phyloP scores from a whole-genome alignment of 2,329 filamentous ascomycete species.

The Aspergillus fumigatus region DNA sequence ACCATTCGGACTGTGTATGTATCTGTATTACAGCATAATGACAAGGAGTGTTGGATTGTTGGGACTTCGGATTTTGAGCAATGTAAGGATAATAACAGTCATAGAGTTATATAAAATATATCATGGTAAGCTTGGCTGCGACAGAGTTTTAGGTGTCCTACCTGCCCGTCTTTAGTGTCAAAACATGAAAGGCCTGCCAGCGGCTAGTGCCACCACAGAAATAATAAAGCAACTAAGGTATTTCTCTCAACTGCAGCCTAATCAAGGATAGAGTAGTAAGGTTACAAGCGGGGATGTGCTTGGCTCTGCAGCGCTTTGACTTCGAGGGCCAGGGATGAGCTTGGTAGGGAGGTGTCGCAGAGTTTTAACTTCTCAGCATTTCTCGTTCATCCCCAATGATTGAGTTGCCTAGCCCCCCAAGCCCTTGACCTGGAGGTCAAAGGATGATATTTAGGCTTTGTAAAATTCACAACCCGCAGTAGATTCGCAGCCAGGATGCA shows the following conservation, averaged over 20 bases:
- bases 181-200: not conserved
- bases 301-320: conserved; percentile 22
- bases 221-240: not conserved
- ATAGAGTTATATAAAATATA: not conserved
- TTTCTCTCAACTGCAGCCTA: not conserved
- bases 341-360: not conserved
- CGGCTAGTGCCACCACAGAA: too few species aligned
- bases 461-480: too few species aligned
- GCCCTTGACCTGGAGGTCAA: not conserved
- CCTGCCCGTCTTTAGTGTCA: not conserved
- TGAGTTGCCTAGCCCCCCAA: not conserved
- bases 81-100: too few species aligned
- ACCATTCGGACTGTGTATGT: not conserved
- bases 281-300: conserved; percentile 11
- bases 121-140: not conserved
- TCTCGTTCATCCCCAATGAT: not conserved
- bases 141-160: not conserved
- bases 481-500: not conserved
- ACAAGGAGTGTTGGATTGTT: not conserved
- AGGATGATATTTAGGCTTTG: not conserved
- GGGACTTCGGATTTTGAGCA: too few species aligned
- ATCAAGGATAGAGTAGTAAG: not conserved
- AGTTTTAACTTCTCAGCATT: not conserved
- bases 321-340: conserved; percentile 7
- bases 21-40: not conserved